These are phyloP conservation scores for Neoarthrinium moseri DNA, from an alignment of 2,329 filamentous ascomycete species.

Conservation along the genomic window DNA sequence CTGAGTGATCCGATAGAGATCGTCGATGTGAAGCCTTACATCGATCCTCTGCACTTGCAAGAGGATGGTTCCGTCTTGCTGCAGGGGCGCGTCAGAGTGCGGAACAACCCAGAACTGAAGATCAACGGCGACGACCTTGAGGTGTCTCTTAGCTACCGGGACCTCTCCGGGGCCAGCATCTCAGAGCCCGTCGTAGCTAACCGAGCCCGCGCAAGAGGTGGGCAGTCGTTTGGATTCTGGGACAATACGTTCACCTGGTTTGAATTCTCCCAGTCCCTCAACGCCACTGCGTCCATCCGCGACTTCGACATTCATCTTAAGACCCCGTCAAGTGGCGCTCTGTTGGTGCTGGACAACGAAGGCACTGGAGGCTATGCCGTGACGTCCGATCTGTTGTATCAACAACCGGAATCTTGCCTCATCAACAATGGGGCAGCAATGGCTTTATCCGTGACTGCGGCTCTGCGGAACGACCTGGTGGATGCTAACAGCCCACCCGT, in stretches of 20 bases:
- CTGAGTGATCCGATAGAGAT: conserved; percentile 26
- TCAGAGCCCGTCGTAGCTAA: background rate
- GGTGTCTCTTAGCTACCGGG: background rate
- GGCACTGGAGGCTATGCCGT: background rate
- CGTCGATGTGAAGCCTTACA: conserved; percentile 31
- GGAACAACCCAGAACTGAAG: background rate
- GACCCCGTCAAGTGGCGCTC: background rate
- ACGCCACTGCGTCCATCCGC: background rate
- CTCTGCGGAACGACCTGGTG: background rate
- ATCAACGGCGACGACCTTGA: background rate
- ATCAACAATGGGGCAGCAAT: background rate
- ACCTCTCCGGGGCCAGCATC: background rate
- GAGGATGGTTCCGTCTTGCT: conserved; percentile 21
- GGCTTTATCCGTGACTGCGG: background rate
- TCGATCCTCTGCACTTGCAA: conserved; percentile 23
- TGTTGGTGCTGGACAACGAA: background rate
- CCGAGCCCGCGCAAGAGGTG: background rate
- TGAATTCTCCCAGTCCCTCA: background rate
- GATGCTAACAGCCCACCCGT: background rate
- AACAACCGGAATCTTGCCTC: background rate
- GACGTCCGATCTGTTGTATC: background rate
- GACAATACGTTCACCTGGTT: background rate
- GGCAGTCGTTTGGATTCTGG: background rate
- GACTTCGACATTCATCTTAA: background rate
- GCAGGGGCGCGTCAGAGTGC: conserved; percentile 24